Percentiles rank a stretch among this genome's conserved stretches.
Conservation (phyloP, 2,329 filamentous ascomycete species). For the Hypoxylon sp. region DNA sequence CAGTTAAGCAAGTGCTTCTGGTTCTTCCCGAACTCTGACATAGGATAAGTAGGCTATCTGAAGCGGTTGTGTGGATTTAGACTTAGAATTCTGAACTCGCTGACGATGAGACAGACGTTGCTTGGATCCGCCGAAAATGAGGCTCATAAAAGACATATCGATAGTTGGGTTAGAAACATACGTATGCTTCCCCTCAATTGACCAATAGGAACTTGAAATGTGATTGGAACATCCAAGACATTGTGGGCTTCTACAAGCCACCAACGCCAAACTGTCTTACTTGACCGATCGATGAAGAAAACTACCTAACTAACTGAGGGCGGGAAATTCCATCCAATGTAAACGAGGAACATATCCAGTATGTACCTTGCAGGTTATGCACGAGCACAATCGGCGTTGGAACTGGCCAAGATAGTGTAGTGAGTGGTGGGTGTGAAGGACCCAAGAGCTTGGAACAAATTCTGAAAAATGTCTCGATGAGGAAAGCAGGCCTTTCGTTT, state of each 20-base stretch:
- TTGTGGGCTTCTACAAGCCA: conserved; percentile 18
- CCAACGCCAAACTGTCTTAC: conserved; percentile 16
- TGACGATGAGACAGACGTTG: background rate
- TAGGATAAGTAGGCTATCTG: background rate
- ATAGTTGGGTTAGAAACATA: conserved; percentile 26
- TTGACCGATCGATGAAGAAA: conserved; percentile 26
- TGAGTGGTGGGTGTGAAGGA: conserved; percentile 8
- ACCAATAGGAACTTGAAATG: conserved; percentile 19
- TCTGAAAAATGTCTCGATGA: conserved; percentile 28
- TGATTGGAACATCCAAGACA: background rate
- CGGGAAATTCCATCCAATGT: conserved; percentile 15
- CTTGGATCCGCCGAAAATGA: conserved; percentile 7
- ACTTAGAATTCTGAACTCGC: background rate
- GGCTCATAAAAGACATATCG: conserved; percentile 21
- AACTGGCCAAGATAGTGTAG: conserved; percentile 21
- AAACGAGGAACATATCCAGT: conserved; percentile 18
- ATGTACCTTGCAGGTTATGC: conserved; percentile 28
- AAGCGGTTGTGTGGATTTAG: background rate
- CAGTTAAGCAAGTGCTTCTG: conserved; percentile 2
- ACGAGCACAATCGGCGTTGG: conserved; percentile 13
- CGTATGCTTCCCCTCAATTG: conserved; percentile 24
- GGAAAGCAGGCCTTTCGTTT: conserved; percentile 19
- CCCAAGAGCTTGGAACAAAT: conserved; percentile 39
- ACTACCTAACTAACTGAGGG: background rate
- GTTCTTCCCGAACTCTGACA: background rate